Percentiles rank a stretch among this genome's conserved stretches.
These are phyloP conservation scores for Eudorina sp. DNA, from an alignment of 139 green algal genomes.

Conservation along the genomic window DNA sequence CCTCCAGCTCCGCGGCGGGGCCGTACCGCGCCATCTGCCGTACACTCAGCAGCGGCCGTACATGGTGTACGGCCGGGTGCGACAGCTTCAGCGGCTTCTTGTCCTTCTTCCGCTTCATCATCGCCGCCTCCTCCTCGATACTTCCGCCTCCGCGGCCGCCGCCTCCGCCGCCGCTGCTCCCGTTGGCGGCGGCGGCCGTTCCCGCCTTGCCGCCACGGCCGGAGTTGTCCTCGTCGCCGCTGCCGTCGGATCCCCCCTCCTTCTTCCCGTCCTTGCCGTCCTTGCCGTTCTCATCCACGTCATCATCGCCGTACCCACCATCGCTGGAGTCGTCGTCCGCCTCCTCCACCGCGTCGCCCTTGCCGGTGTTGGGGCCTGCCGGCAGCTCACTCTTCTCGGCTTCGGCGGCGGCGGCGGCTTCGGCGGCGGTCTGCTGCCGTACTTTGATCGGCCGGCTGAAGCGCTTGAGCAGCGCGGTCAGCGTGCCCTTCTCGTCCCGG, in stretches of 20 bases:
- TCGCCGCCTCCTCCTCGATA: no score
- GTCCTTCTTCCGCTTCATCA: no score
- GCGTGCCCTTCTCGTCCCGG: conserved; percentile 29
- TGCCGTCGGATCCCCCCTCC: no score
- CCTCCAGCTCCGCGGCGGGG: conserved; percentile 29
- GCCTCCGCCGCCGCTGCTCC: no score
- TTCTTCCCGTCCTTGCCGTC: not conserved
- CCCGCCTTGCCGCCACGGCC: no score
- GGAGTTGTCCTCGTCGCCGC: no score
- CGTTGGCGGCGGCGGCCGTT: no score
- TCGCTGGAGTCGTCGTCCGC: not conserved
- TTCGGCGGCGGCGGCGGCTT: not conserved
- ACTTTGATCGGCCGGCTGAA: conserved; percentile 10
- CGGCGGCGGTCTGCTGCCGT: not conserved
- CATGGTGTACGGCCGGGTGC: not conserved
- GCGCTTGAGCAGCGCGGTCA: conserved; percentile 9
- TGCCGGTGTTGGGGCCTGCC: no score
- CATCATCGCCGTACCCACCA: not conserved
- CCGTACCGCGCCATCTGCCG: conserved; percentile 42
- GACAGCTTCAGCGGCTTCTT: not conserved
- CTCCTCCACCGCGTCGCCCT: no score
- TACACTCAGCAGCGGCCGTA: conserved; percentile 42
- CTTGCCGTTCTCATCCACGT: not conserved
- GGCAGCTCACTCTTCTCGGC: no score
- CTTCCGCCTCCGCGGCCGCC: no score